Conservation (phyloP, 1,139 yeast genomes). For the Scheffersomyces cryptocercus region DNA sequence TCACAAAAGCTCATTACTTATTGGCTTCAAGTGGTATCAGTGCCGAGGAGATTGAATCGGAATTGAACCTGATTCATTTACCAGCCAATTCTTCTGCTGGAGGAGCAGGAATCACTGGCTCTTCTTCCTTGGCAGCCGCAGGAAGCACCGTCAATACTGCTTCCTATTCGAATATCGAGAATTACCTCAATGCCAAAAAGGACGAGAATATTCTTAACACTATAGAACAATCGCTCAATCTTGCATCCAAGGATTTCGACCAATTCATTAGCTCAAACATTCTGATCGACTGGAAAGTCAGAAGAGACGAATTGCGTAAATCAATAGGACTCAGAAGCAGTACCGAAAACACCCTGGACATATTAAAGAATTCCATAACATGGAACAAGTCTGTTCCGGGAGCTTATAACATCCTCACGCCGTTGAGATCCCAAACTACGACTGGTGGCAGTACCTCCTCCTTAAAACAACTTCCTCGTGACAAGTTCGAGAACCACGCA, state of each 20-base stretch:
- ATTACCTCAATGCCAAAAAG: slow-evolving; percentile 64
- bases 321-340: slow-evolving; percentile 51
- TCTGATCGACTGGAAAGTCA: slow-evolving; percentile 79
- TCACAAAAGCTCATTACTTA: slow-evolving; percentile 86
- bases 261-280: slow-evolving; percentile 70
- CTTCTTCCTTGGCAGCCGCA: slow-evolving; percentile 1
- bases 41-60: slow-evolving; percentile 81
- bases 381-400: slow-evolving; percentile 44
- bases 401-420: slow-evolving; percentile 34
- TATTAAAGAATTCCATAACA: slow-evolving; percentile 24
- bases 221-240: slow-evolving; percentile 74
- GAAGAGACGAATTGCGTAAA: slow-evolving; percentile 71
- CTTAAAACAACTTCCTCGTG: slow-evolving; percentile 42
- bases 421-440: slow-evolving; percentile 19
- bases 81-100: slow-evolving; percentile 16
- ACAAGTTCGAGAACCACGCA: slow-evolving; percentile 74
- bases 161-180: slow-evolving; percentile 40
- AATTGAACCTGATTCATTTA: slow-evolving; percentile 44
- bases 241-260: slow-evolving; percentile 85
- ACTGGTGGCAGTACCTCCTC: slow-evolving; percentile 17
- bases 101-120: neutral
- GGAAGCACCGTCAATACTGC: slow-evolving; percentile 1
- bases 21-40: slow-evolving; percentile 89
- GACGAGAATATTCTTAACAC: slow-evolving; percentile 83
- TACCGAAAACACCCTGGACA: slow-evolving; percentile 12